phyloP scores from a whole-genome alignment of 129 eudicot species.

The Erigeron canadensis region DNA sequence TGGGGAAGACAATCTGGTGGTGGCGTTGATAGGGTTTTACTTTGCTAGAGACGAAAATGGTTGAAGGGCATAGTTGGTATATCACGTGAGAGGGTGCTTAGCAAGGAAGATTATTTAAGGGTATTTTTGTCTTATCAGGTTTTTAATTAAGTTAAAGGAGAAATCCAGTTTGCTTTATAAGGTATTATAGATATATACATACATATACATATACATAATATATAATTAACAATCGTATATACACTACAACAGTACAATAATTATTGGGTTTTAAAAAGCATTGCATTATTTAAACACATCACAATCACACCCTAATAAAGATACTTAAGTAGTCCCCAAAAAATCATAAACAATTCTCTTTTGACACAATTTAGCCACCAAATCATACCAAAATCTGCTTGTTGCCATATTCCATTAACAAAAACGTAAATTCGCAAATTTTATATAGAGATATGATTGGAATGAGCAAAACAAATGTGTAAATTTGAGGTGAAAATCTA shows the following conservation, averaged over 20 bases:
- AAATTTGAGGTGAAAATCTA: neutral
- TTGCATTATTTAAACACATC: constrained; percentile 25
- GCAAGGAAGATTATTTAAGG: too few species aligned
- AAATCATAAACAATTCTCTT: constrained; percentile 5
- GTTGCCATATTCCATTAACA: neutral
- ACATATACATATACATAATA: too few species aligned
- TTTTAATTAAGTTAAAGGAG: too few species aligned
- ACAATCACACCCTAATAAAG: constrained; percentile 18
- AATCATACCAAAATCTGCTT: constrained; percentile 8
- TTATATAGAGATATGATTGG: neutral
- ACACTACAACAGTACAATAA: constrained; percentile 12
- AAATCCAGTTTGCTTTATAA: too few species aligned
- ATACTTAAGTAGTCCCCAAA: constrained; percentile 4
- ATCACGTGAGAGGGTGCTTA: too few species aligned
- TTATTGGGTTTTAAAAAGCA: constrained; percentile 7
- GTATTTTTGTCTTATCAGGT: too few species aligned
- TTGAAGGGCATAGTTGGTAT: too few species aligned
- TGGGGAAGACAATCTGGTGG: too few species aligned
- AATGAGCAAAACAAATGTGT: neutral
- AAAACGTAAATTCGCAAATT: neutral
- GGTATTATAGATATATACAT: too few species aligned
- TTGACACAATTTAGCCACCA: constrained; percentile 2
- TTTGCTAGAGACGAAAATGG: too few species aligned
- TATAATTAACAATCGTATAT: constrained; percentile 16
- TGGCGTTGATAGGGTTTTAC: too few species aligned